Base-by-base conservation (phyloP, 176 grass and related monocot genomes). In the Elymus sibiricus region DNA sequence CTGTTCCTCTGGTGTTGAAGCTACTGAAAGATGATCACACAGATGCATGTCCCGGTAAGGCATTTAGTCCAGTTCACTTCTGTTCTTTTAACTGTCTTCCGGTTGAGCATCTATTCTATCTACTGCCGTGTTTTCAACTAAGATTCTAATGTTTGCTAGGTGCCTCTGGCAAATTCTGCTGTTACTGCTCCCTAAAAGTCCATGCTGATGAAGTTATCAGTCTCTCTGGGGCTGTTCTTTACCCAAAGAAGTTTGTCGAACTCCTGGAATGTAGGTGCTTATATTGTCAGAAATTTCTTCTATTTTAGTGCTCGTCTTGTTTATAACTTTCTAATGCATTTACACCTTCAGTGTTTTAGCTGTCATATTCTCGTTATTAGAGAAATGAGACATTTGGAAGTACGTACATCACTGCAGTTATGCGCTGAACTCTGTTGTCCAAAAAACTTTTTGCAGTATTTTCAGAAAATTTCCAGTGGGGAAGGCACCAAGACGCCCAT, bases 401-500 rank as follows among this genome's bases (percentile, higher is more conserved):
- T 29, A 29, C 29, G 17, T 75, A 27, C 25, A 49, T 49, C 72
- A 75, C 6, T 75, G 43, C 43, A 9, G 19, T 75, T 53, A 84
- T 74, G 63, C 15, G 4, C 70, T 83, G 25, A 79, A 46, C 8
- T 47, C 56, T 24, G 9, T 78, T 72, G 51, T 62, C 83, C 24
- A 63, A 49, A 37, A 37, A 42, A 77, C 78, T 38, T 7, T 85
- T 43, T 53, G 26, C 37, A 85, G 88, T 81, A 53, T 90, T 93
- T 79, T 87, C 85, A 6, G 28, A 86, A 69, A 35, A 82, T 42
- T 93, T 90, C 56, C 44, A 63, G 32, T 22, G 38, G 6, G 78
- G 85, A n/a, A 44, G 25, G 28, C 85, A 90, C 29, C 85, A 90
- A 79, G 91, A 93, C 70, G 91, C 82, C 6, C 91, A 93, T 32